phyloP scores from a whole-genome alignment of 345 rosid genomes.

The Salix caprea region DNA sequence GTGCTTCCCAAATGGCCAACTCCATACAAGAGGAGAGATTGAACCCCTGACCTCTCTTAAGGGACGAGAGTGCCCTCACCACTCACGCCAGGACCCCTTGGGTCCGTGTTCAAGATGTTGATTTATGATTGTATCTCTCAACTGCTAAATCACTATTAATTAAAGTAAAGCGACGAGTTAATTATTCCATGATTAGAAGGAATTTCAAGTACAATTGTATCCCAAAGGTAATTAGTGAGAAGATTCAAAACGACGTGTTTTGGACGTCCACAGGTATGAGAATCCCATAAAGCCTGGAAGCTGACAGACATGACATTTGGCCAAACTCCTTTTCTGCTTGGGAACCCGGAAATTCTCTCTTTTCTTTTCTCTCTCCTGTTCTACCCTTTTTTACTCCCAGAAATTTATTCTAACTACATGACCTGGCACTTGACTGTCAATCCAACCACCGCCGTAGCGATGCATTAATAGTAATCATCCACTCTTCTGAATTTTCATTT shows the following conservation, averaged over 20 bases:
- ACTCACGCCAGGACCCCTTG: too few relatives aligned
- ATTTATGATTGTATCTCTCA: background rate
- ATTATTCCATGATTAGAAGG: background rate
- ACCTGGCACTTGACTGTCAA: too few relatives aligned
- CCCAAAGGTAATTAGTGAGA: background rate
- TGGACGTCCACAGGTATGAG: conserved; percentile 16
- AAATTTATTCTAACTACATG: background rate
- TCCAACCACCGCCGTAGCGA: too few relatives aligned
- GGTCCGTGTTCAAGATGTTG: background rate
- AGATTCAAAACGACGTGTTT: conserved; percentile 4
- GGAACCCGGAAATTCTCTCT: conserved; percentile 14
- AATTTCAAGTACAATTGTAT: background rate
- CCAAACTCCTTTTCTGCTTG: conserved; percentile 9
- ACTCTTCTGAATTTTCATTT: too few relatives aligned
- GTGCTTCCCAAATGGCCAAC: too few relatives aligned
- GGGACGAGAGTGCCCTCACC: too few relatives aligned
- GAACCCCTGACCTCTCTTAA: too few relatives aligned
- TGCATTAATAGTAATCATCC: too few relatives aligned
- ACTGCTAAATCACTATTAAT: too few relatives aligned
- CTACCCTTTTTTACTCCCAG: background rate
- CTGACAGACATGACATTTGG: conserved; percentile 23
- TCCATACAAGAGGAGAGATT: too few relatives aligned
- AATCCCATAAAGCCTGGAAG: conserved; percentile 31
- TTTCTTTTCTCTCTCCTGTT: background rate
- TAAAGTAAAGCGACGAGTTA: too few relatives aligned